Evolutionary conservation across 345 rosid species (phyloP), one percentile per base, ranked within the genome.

Genomic region (Camelina neglecta): DNA sequence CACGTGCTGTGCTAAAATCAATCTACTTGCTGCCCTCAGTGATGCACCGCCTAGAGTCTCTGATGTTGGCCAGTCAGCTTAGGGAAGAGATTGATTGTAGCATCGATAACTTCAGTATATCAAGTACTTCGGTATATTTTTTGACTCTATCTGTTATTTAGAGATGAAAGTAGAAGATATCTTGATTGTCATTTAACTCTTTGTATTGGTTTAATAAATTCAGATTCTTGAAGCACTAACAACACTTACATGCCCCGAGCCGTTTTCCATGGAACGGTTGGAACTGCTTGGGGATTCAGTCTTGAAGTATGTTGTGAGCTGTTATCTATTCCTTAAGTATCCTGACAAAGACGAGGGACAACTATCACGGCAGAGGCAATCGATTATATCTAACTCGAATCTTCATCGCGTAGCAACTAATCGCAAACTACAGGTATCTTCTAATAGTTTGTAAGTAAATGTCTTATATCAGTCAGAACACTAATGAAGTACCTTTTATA

Each of bases 271-370:
- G 95, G 98, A 94, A 82, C 86, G 98, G n/a, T 71, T 94, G 83
- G 98, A 92, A 81, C 80, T 92, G 75, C 95, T 94, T 4, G 98
- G 98, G n/a, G 98, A 94, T 82, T 94, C 98, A 5, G 89, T 92
- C 64, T 78, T 94, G 48, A 94, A 92, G 82, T 94, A 89, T 82
- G 87, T 84, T 53, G 88, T 85, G 57, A 88, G 96, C 79, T 90
- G 90, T 75, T 74, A 86, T 75, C 85, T 90, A 59, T 94, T 78
- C 83, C 88, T 94, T 60, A 89, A 72, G 70, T 76, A 88, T 81
- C 90, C 93, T 7, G 65, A 71, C 21, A 85, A 86, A 68, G 77
- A 94, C 18, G 97, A 94, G 72, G 97, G 98, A 36, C 82, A 90
- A 29, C 77, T 94, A 80, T 58, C 92, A 44, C 62, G 69, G 45